These are phyloP conservation scores for Candida loeiensis DNA, from an alignment of 805 yeast species.

Conservation along the genomic window DNA sequence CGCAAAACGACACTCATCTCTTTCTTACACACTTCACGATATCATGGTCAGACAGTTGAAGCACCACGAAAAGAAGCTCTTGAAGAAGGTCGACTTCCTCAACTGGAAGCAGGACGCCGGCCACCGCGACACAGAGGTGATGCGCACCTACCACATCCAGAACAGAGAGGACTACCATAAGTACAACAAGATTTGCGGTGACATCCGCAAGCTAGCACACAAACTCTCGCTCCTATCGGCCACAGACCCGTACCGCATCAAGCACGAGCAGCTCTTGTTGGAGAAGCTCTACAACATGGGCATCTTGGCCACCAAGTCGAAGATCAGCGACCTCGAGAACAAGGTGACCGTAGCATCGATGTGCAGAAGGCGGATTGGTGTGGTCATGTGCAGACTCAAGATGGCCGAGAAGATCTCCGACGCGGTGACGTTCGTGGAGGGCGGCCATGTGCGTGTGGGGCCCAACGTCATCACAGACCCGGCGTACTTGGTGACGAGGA, in stretches of 20 bases:
- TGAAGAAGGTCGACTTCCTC: conserved; percentile 92
- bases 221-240: conserved; percentile 82
- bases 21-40: background rate
- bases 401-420: conserved; percentile 90
- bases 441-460: conserved; percentile 97
- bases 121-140: conserved; percentile 94
- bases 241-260: conserved; percentile 78
- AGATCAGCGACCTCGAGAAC: conserved; percentile 88
- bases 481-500: conserved; percentile 88
- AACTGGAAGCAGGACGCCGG: conserved; percentile 97
- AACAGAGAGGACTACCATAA: conserved; percentile 94
- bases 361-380: conserved; percentile 89
- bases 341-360: conserved; percentile 88
- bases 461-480: conserved; percentile 95
- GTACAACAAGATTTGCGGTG: conserved; percentile 91
- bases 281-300: conserved; percentile 92
- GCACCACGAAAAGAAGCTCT: conserved; percentile 91
- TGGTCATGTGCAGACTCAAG: conserved; percentile 87
- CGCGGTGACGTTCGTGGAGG: conserved; percentile 90
- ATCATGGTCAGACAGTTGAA: conserved; percentile 82
- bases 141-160: conserved; percentile 90
- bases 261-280: conserved; percentile 82
- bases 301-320: conserved; percentile 77
- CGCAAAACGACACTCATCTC: conserved; percentile 6
- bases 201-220: conserved; percentile 81